Percentiles rank a stretch among this genome's conserved stretches.
Evolutionary conservation across 2,329 filamentous ascomycete genomes (phyloP).

Genomic region (Zelopaecilomyces penicillatus): DNA sequence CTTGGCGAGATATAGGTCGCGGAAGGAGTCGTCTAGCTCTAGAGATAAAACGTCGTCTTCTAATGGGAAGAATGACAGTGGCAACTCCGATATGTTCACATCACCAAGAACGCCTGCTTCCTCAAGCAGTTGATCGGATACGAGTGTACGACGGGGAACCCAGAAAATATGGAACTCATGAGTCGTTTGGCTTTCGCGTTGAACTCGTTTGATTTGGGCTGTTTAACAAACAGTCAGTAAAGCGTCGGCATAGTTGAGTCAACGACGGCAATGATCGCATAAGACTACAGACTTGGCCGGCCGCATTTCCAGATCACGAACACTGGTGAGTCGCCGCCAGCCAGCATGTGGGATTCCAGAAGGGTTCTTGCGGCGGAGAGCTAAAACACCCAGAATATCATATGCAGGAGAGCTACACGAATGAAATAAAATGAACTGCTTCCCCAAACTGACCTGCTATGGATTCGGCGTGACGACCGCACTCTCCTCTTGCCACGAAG

Average conservation of each 20-base stretch:
- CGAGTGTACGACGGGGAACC: conserved; percentile 83
- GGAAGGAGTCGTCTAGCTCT: conserved; percentile 79
- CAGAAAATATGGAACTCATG: conserved; percentile 98
- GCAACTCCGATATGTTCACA: conserved; percentile 78
- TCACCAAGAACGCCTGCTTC: conserved; percentile 90
- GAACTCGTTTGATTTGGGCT: conserved; percentile 89
- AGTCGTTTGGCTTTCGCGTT: conserved; percentile 77
- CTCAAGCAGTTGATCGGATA: conserved; percentile 86
- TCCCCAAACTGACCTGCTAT: conserved; percentile 67
- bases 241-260: not conserved
- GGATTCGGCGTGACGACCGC: conserved; percentile 69
- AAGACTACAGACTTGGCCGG: not conserved
- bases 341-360: too few species aligned
- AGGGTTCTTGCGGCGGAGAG: too few species aligned
- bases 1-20: conserved; percentile 80
- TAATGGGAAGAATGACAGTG: conserved; percentile 81
- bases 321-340: too few species aligned
- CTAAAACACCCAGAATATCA: not conserved
- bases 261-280: not conserved
- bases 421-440: not conserved
- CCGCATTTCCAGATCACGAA: not conserved
- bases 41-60: conserved; percentile 87
- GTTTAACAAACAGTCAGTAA: conserved; percentile 7
- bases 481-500: conserved; percentile 87
- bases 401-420: not conserved